Evolutionary conservation across 2,329 filamentous ascomycete genomes (phyloP).

Genomic region (Tolypocladium endophyticum): DNA sequence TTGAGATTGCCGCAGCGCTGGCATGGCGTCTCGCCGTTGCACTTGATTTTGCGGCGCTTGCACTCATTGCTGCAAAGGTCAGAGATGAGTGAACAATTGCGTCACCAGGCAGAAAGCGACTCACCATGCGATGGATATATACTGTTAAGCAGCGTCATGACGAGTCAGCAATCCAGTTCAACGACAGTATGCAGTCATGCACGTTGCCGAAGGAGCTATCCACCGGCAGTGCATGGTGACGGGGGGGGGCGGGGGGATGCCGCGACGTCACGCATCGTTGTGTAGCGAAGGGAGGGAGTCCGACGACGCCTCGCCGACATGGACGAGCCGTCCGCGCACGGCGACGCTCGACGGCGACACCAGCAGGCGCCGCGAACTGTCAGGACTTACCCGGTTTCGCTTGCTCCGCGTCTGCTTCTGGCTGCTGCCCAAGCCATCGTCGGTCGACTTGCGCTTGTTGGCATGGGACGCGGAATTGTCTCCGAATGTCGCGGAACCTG

Average conservation of each 20-base stretch:
- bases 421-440: constrained; percentile 24
- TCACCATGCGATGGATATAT: constrained; percentile 53
- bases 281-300: neutral
- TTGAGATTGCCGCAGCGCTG: constrained; percentile 59
- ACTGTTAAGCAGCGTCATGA: constrained; percentile 22
- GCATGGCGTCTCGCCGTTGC: constrained; percentile 60
- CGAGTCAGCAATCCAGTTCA: neutral
- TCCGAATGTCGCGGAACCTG: constrained; percentile 31
- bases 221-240: neutral
- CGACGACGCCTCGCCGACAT: neutral
- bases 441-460: constrained; percentile 28
- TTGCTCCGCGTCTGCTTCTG: constrained; percentile 50
- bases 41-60: constrained; percentile 67
- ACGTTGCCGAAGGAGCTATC: neutral
- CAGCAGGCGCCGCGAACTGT: neutral
- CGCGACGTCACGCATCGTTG: neutral
- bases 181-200: neutral
- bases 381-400: constrained; percentile 41
- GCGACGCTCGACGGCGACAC: neutral
- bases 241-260: neutral
- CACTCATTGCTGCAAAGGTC: constrained; percentile 51
- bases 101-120: constrained; percentile 9
- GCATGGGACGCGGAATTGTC: constrained; percentile 35
- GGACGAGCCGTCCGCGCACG: neutral
- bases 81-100: neutral